A percentile compares a stretch with the other conserved stretches of the same genome.
Evolutionary conservation across 257 asterid species (phyloP).

Genomic region (Thymus quinquecostatus): DNA sequence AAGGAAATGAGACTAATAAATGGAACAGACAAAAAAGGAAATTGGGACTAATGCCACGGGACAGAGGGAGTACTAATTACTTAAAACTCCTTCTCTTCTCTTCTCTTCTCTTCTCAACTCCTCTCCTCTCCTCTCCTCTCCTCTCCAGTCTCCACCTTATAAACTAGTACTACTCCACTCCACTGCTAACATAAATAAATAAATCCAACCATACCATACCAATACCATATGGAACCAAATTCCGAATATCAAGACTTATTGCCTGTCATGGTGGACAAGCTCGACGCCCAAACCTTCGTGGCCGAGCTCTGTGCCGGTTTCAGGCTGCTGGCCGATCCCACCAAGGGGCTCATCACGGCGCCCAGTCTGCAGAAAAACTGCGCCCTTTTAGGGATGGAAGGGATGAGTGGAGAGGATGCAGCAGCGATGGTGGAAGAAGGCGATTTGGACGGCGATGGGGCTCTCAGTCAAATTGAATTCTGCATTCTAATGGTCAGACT

Average conservation of each 20-base stretch:
- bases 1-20: no score
- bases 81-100: no score
- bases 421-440: constrained; percentile 76
- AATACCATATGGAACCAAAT: constrained; percentile 22
- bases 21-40: no score
- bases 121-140: no score
- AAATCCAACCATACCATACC: no score
- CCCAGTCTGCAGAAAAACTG: constrained; percentile 57
- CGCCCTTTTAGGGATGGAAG: constrained; percentile 57
- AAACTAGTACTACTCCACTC: no score
- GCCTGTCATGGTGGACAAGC: constrained; percentile 77
- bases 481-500: constrained; percentile 86
- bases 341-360: constrained; percentile 57
- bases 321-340: constrained; percentile 58
- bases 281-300: constrained; percentile 61
- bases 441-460: constrained; percentile 74
- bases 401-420: constrained; percentile 64
- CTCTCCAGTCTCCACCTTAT: no score
- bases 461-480: constrained; percentile 64
- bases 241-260: constrained; percentile 59
- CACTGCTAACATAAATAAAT: no score
- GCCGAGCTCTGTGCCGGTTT: constrained; percentile 57
- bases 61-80: no score
- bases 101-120: no score
- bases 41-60: no score